Evolutionary conservation across 805 yeast genomes (phyloP).

Genomic region (Candida railenensis): DNA sequence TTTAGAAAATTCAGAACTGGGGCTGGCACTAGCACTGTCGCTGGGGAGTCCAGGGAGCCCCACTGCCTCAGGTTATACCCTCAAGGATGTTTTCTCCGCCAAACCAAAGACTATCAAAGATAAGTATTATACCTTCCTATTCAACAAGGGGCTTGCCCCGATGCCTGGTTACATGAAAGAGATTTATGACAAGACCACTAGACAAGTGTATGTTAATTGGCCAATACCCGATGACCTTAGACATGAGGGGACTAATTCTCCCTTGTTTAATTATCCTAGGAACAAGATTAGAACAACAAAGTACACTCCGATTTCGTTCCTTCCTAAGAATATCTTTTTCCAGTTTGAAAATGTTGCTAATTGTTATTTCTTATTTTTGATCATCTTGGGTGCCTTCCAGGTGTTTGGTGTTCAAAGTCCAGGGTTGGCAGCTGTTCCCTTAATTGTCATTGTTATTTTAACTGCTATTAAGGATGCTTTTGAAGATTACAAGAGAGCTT

Average conservation of each 20-base stretch:
- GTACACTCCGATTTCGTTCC: conserved; percentile 56
- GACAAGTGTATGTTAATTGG: conserved; percentile 50
- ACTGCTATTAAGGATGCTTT: conserved; percentile 77
- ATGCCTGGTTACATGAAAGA: conserved; percentile 33
- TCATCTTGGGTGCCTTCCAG: conserved; percentile 57
- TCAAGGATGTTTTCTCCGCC: conserved; percentile 14
- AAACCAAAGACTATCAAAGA: conserved; percentile 22
- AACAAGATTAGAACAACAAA: conserved; percentile 64
- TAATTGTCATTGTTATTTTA: conserved; percentile 71
- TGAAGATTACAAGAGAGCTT: conserved; percentile 69
- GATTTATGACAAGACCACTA: conserved; percentile 36
- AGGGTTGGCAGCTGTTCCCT: conserved; percentile 75
- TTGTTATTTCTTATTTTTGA: conserved; percentile 53
- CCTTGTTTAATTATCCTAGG: conserved; percentile 43
- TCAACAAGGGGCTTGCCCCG: conserved; percentile 23
- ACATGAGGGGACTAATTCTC: conserved; percentile 28
- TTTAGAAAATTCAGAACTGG: background rate
- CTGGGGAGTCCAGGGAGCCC: background rate
- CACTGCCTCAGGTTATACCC: conserved; percentile 2
- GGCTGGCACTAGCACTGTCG: background rate
- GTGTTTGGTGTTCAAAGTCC: conserved; percentile 75
- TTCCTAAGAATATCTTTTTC: conserved; percentile 53
- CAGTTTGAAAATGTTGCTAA: conserved; percentile 64
- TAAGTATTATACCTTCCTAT: conserved; percentile 17
- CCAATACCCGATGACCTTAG: conserved; percentile 45